Evolutionary conservation across 805 yeast genomes (phyloP).

Genomic region (Zygosaccharomyces rouxii): DNA sequence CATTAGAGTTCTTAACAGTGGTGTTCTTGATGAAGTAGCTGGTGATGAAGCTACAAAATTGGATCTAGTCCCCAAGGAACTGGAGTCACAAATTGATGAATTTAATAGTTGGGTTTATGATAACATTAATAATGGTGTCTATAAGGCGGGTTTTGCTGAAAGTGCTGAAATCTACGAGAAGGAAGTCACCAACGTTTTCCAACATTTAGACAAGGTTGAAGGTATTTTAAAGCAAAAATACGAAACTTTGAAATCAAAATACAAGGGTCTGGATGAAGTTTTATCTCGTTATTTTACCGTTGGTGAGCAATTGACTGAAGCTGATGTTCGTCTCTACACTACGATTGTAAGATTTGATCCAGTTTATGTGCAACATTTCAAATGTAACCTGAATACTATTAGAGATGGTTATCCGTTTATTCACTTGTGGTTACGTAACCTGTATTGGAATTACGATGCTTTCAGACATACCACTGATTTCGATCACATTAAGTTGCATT

Average conservation of each 20-base stretch:
- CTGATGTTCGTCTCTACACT: constrained; percentile 81
- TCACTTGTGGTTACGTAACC: constrained; percentile 72
- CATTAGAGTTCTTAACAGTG: constrained; percentile 75
- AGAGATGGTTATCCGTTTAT: constrained; percentile 73
- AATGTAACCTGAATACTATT: constrained; percentile 80
- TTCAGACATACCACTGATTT: constrained; percentile 78
- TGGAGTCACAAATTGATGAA: constrained; percentile 61
- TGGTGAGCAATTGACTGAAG: constrained; percentile 75
- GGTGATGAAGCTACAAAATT: constrained; percentile 45
- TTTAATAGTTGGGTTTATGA: constrained; percentile 80
- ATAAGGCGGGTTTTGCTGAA: constrained; percentile 85
- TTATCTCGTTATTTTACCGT: constrained; percentile 42
- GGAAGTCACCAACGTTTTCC: constrained; percentile 61
- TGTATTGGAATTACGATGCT: constrained; percentile 75
- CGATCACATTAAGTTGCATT: constrained; percentile 86
- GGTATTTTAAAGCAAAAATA: constrained; percentile 47
- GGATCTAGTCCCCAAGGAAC: constrained; percentile 57
- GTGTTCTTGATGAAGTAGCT: constrained; percentile 54
- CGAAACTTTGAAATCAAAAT: constrained; percentile 22
- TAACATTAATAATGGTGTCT: constrained; percentile 86
- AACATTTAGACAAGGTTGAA: constrained; percentile 68
- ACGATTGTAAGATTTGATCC: constrained; percentile 90
- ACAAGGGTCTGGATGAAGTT: constrained; percentile 16
- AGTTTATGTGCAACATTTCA: constrained; percentile 92
- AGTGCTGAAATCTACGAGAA: constrained; percentile 74